phyloP scores from a whole-genome alignment of 1,284 basidiomycete species.

The Ceraceosorus bombacis region DNA sequence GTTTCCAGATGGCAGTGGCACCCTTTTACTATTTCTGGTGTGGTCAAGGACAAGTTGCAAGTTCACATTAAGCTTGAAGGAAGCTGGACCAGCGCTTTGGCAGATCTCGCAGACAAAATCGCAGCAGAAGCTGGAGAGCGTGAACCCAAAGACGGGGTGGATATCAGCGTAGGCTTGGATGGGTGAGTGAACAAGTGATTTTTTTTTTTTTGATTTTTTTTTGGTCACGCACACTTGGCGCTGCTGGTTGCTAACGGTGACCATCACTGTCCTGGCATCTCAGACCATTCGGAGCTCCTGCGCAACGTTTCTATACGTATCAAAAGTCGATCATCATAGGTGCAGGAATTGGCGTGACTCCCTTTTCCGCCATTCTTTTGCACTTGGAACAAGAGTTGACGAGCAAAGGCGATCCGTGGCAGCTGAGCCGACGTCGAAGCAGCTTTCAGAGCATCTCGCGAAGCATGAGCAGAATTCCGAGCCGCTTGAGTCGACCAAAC shows the following conservation, averaged over 20 bases:
- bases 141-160: neutral
- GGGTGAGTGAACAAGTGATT: neutral
- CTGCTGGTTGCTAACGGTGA: too few relatives aligned
- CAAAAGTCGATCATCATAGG: slow-evolving; percentile 10
- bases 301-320: slow-evolving; percentile 13
- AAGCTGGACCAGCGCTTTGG: slow-evolving; percentile 9
- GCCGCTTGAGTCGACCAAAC: neutral
- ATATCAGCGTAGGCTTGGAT: slow-evolving; percentile 10
- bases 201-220: too few relatives aligned
- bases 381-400: slow-evolving; percentile 8
- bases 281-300: slow-evolving; percentile 13
- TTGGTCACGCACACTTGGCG: too few relatives aligned
- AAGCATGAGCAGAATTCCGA: neutral
- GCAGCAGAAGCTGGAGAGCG: neutral
- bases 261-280: too few relatives aligned
- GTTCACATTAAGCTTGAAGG: slow-evolving; percentile 15
- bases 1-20: slow-evolving; percentile 12
- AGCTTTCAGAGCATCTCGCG: neutral
- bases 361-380: slow-evolving; percentile 10
- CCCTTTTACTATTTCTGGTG: slow-evolving; percentile 14
- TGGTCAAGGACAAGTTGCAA: slow-evolving; percentile 5
- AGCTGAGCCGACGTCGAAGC: neutral
- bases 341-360: slow-evolving; percentile 13
- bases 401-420: slow-evolving; percentile 4
- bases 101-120: slow-evolving; percentile 5